Percentiles rank a stretch among this genome's conserved stretches.
Conservation (phyloP, 2,329 filamentous ascomycete species). For the Pseudocercospora macadamiae region DNA sequence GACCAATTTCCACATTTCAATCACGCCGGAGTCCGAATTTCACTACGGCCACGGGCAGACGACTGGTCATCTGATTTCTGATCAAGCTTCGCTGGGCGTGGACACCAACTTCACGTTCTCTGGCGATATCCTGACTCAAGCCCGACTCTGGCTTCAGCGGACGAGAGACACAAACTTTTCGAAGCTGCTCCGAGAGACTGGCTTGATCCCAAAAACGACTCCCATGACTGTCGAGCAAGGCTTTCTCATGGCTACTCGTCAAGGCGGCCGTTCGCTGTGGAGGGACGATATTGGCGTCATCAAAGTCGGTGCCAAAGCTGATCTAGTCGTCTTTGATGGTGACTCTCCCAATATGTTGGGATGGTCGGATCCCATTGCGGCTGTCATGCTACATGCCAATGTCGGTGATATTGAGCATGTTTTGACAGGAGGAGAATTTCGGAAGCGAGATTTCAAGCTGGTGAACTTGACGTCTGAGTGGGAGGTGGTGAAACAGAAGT, state of each 20-base stretch:
- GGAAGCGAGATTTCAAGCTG: slow-evolving; percentile 48
- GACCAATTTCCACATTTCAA: slow-evolving; percentile 58
- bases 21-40: slow-evolving; percentile 63
- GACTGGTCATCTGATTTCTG: slow-evolving; percentile 47
- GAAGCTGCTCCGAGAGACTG: slow-evolving; percentile 39
- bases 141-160: slow-evolving; percentile 58
- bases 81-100: slow-evolving; percentile 47
- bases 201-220: slow-evolving; percentile 51
- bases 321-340: slow-evolving; percentile 58
- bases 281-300: slow-evolving; percentile 57
- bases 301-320: slow-evolving; percentile 55
- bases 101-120: slow-evolving; percentile 30
- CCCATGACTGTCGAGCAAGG: slow-evolving; percentile 60
- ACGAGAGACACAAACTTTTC: slow-evolving; percentile 44
- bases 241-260: slow-evolving; percentile 58
- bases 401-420: slow-evolving; percentile 58
- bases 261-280: slow-evolving; percentile 56
- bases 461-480: slow-evolving; percentile 9
- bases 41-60: slow-evolving; percentile 60
- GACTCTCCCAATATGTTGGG: slow-evolving; percentile 55
- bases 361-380: slow-evolving; percentile 60
- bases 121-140: slow-evolving; percentile 49
- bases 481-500: slow-evolving; percentile 17
- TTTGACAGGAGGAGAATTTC: slow-evolving; percentile 53
- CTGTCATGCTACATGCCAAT: slow-evolving; percentile 59